phyloP scores from a whole-genome alignment of 108 stramenopile species.

The Seminavis robusta region DNA sequence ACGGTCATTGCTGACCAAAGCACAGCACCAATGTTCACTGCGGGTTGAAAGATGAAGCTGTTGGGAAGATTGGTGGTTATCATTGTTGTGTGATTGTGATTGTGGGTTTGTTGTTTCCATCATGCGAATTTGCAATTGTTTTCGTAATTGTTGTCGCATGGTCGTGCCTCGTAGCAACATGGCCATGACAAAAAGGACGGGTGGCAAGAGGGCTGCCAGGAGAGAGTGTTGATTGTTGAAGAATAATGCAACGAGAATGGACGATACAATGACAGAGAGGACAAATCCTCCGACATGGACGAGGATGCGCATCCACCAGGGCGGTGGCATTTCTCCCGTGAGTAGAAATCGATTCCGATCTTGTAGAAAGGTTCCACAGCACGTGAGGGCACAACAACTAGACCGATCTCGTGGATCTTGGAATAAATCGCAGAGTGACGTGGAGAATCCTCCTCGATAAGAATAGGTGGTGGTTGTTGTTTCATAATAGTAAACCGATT shows the following conservation, averaged over 20 bases:
- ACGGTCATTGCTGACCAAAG: conserved; percentile 29
- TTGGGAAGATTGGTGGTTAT: conserved; percentile 13
- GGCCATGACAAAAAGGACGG: conserved; percentile 3
- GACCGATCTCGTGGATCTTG: background rate
- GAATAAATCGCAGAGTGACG: conserved; percentile 13
- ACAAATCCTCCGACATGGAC: conserved; percentile 14
- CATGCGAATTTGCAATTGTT: too few species aligned
- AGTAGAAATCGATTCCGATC: conserved; percentile 40
- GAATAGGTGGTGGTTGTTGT: too few species aligned
- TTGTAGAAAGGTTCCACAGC: conserved; percentile 36
- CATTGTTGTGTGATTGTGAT: conserved; percentile 1
- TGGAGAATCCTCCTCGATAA: conserved; percentile 35
- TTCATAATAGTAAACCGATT: too few species aligned
- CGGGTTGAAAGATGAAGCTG: background rate
- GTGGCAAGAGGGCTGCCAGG: conserved; percentile 14
- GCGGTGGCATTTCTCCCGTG: conserved; percentile 19
- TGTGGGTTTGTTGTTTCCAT: too few species aligned
- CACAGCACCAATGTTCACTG: conserved; percentile 3
- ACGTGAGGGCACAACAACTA: conserved; percentile 30
- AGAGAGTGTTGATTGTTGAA: conserved; percentile 16
- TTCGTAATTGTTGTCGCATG: too few species aligned
- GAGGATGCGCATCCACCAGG: conserved; percentile 24
- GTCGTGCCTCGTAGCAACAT: too few species aligned
- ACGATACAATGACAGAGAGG: background rate
- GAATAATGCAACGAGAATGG: conserved; percentile 28